Percentiles rank a stretch among this genome's conserved stretches.
Conservation (phyloP, 345 rosid species). For the Camelina neglecta region DNA sequence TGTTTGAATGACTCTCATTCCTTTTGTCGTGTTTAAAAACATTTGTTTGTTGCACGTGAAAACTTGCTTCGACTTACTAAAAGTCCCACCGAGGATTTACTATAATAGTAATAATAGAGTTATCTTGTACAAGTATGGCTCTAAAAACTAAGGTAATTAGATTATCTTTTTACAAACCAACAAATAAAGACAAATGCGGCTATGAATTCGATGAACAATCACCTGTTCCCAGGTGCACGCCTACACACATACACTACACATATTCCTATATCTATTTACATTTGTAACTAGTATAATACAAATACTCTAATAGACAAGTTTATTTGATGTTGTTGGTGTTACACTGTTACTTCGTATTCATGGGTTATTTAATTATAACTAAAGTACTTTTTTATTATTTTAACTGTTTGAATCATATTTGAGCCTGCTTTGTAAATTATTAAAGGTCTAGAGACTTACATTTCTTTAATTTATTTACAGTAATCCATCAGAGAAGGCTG, state of each 20-base stretch:
- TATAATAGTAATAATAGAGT: conserved; percentile 17
- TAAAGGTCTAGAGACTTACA: not conserved
- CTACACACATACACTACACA: conserved; percentile 25
- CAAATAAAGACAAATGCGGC: conserved; percentile 17
- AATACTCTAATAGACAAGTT: not conserved
- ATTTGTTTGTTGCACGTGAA: conserved; percentile 41
- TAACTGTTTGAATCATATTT: not conserved
- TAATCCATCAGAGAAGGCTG: not conserved
- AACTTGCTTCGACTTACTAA: conserved; percentile 30
- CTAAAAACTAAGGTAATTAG: not conserved
- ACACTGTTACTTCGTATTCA: not conserved
- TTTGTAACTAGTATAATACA: conserved; percentile 4
- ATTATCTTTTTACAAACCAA: not conserved
- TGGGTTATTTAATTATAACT: no score
- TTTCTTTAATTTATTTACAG: conserved; percentile 2
- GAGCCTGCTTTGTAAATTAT: not conserved
- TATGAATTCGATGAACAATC: conserved; percentile 35
- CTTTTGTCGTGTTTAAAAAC: conserved; percentile 39
- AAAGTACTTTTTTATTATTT: no score
- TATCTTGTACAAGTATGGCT: conserved; percentile 16
- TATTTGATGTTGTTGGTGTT: conserved; percentile 5
- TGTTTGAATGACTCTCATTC: conserved; percentile 30
- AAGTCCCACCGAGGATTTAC: conserved; percentile 6
- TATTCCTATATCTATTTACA: not conserved
- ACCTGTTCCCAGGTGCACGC: conserved; percentile 39